A percentile compares a stretch with the other conserved stretches of the same genome.
Evolutionary conservation across 768 basidiomycete species (phyloP).

Genomic region (Thelephora aurantiotincta): DNA sequence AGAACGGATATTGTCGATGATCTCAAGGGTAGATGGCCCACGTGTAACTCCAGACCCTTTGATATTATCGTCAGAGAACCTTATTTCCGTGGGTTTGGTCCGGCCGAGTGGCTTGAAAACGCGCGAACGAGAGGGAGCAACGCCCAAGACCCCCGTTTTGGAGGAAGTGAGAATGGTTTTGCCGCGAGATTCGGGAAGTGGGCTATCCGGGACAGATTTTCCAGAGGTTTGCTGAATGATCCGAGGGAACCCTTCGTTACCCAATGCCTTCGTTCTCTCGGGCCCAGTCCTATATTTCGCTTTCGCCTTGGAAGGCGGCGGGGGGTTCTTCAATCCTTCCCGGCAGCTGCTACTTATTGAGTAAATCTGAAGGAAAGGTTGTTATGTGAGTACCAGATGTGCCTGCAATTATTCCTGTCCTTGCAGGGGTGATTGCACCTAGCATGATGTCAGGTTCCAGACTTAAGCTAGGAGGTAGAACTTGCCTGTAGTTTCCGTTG

Average conservation of each 20-base stretch:
- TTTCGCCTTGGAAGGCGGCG: slow-evolving; percentile 21
- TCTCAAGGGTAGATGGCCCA: background rate
- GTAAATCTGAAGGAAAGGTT: background rate
- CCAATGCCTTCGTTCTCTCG: no score
- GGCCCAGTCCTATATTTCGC: no score
- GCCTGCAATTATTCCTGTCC: slow-evolving; percentile 60
- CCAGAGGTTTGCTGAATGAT: no score
- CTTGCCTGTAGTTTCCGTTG: slow-evolving; percentile 55
- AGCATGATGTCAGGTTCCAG: background rate
- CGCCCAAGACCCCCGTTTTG: background rate
- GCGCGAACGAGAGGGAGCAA: background rate
- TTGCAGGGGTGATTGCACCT: slow-evolving; percentile 78
- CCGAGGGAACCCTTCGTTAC: no score
- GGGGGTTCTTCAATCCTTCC: slow-evolving; percentile 48
- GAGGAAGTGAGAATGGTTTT: no score
- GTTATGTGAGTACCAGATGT: slow-evolving; percentile 43
- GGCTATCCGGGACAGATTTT: no score
- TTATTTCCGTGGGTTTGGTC: background rate
- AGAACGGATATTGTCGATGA: background rate
- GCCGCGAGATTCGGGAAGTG: no score
- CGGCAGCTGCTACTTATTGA: slow-evolving; percentile 38
- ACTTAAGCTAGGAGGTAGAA: background rate
- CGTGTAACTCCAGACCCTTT: background rate
- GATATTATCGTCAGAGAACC: background rate
- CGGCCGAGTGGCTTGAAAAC: background rate